These are phyloP conservation scores for Populus hybrid DNA, from an alignment of 441 rosid species.

Conservation along the genomic window DNA sequence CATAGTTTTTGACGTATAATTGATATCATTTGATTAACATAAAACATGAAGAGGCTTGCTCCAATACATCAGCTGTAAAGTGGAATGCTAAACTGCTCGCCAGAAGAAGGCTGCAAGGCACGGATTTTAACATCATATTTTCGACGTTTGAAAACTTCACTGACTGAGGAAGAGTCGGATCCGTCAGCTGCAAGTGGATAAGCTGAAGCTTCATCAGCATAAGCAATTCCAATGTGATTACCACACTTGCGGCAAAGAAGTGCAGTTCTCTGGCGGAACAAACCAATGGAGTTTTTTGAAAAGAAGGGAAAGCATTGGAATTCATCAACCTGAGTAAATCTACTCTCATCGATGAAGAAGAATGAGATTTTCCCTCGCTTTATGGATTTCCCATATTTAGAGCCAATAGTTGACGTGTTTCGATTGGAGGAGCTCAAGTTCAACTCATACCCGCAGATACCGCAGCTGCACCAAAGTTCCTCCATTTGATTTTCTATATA, in stretches of 20 bases:
- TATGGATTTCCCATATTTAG: constrained; percentile 89
- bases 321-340: constrained; percentile 81
- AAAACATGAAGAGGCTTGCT: not conserved
- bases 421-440: constrained; percentile 84
- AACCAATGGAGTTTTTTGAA: constrained; percentile 55
- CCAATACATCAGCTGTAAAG: constrained; percentile 23
- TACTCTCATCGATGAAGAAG: constrained; percentile 69
- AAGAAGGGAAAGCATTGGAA: constrained; percentile 75
- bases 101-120: constrained; percentile 73
- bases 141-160: constrained; percentile 29
- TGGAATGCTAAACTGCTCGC: constrained; percentile 35
- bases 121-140: constrained; percentile 80
- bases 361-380: constrained; percentile 90
- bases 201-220: constrained; percentile 40
- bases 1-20: not conserved
- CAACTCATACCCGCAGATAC: constrained; percentile 84
- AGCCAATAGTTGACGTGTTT: constrained; percentile 75
- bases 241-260: constrained; percentile 92
- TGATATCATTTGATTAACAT: constrained; percentile 9
- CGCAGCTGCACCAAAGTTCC: constrained; percentile 61
- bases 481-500: constrained; percentile 10
- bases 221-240: constrained; percentile 68
- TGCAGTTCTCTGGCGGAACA: constrained; percentile 68
- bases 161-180: constrained; percentile 40
- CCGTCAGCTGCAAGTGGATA: constrained; percentile 45